Conservation (phyloP, 306 rosid species). For the Trifolium dubium region DNA sequence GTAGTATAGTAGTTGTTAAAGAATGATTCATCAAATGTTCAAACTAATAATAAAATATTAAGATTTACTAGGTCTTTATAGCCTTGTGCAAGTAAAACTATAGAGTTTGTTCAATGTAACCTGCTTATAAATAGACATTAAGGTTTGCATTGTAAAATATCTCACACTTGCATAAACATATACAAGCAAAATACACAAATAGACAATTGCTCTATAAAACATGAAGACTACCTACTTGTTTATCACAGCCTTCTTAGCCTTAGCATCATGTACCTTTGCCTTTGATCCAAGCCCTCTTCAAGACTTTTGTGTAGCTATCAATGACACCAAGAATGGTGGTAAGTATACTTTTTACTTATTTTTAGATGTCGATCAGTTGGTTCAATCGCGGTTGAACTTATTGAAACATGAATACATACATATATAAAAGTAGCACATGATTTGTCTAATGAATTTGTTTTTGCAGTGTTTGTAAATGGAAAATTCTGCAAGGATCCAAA, state of each 20-base stretch:
- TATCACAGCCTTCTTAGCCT: constrained; percentile 8
- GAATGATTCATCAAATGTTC: too few relatives aligned
- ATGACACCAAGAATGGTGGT: constrained; percentile 33
- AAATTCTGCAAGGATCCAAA: constrained; percentile 51
- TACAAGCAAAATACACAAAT: too few relatives aligned
- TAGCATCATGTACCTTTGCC: constrained; percentile 36
- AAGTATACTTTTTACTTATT: background rate
- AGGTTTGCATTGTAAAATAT: too few relatives aligned
- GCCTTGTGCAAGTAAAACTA: too few relatives aligned
- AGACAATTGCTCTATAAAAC: background rate
- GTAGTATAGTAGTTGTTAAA: too few relatives aligned
- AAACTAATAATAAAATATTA: too few relatives aligned
- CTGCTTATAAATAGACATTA: too few relatives aligned
- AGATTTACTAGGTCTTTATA: too few relatives aligned
- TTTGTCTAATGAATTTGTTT: background rate
- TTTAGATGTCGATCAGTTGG: background rate
- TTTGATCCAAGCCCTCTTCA: constrained; percentile 47
- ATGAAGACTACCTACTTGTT: constrained; percentile 15
- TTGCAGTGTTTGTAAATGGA: constrained; percentile 50
- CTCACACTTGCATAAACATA: too few relatives aligned
- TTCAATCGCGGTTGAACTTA: background rate
- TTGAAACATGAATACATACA: background rate
- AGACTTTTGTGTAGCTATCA: constrained; percentile 44
- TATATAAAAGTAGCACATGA: background rate
- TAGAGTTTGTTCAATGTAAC: too few relatives aligned